Evolutionary conservation across 257 asterid genomes (phyloP), one percentile per base, ranked within the genome.

Genomic region (Nyctanthes arbortristis): DNA sequence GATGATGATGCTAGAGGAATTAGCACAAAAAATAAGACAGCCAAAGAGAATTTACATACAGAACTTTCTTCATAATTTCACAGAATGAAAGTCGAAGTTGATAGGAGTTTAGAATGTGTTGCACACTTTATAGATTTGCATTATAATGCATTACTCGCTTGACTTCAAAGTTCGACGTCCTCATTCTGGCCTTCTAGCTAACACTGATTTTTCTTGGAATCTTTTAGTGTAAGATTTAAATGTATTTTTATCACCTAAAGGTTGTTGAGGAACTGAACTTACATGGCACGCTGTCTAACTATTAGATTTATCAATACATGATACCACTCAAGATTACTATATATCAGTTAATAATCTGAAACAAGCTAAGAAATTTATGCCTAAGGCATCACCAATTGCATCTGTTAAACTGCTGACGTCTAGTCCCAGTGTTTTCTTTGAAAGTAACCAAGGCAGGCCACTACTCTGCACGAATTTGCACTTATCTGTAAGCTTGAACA

Each of bases 371-470:
- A 37, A 57, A 61, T 37, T 58, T 83, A 78, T 83, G 78, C 75
- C 79, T 20, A 68, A 30, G 36, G 73, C 63, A 76, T 54, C 84
- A 63, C 83, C 56, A 39, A 83, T 62, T 20, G 80, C 70, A 72
- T 79, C 89, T 2, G 86, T 74, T 72, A 84, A 66, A 69, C 54
- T 66, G 63, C 86, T 69, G 32, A 84, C 29, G 61, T 76, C 87
- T 49, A 84, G 76, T 40, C 79, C 72, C 70, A 81, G 77, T 30
- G 80, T 70, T 72, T 84, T 91, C 78, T 79, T 91, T 3, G 93
- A 96, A 69, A 63, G 67, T 75, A 63, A 73, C 99, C 99, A 94
- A 47, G 99, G 99, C 77, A 89, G 97, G 74, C 85, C 85, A 73
- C 97, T 94, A 74, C 69, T 94, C 99, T 94, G 97, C 85, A 82